A percentile compares a stretch with the other conserved stretches of the same genome.
These are phyloP conservation scores for Penicillium sp. DNA, from an alignment of 2,329 filamentous ascomycete genomes.

Conservation along the genomic window DNA sequence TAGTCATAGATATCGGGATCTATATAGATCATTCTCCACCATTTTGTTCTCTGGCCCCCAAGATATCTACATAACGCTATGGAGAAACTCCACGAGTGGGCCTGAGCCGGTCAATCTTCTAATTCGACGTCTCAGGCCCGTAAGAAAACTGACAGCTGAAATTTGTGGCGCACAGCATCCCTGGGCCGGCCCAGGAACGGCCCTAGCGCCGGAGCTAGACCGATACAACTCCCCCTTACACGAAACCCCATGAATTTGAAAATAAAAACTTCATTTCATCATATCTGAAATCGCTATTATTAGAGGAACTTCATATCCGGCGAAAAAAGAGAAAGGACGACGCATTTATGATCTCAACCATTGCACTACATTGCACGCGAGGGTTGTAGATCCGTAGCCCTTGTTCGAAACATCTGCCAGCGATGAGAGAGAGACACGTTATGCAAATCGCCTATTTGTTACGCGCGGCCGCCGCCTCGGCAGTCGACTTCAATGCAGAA, in stretches of 20 bases:
- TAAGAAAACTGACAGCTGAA: neutral
- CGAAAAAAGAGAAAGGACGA: neutral
- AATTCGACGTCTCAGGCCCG: neutral
- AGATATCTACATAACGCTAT: neutral
- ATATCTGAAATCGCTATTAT: neutral
- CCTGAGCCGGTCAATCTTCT: neutral
- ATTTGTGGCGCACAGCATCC: neutral
- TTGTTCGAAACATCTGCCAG: neutral
- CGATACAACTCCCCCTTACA: neutral
- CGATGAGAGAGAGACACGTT: neutral
- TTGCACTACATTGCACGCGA: neutral
- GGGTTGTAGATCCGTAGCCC: neutral
- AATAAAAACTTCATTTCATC: neutral
- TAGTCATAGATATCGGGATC: neutral
- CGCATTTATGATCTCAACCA: neutral
- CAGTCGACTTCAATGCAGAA: conserved; percentile 65
- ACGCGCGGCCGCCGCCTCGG: conserved; percentile 66
- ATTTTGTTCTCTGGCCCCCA: neutral
- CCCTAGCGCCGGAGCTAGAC: neutral
- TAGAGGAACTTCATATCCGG: neutral
- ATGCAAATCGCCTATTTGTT: conserved; percentile 47
- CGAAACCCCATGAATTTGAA: neutral
- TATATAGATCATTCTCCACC: neutral
- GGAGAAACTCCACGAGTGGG: neutral
- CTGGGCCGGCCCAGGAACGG: neutral